phyloP scores from a whole-genome alignment of 805 yeast genomes.

The Cephaloascus fragrans region DNA sequence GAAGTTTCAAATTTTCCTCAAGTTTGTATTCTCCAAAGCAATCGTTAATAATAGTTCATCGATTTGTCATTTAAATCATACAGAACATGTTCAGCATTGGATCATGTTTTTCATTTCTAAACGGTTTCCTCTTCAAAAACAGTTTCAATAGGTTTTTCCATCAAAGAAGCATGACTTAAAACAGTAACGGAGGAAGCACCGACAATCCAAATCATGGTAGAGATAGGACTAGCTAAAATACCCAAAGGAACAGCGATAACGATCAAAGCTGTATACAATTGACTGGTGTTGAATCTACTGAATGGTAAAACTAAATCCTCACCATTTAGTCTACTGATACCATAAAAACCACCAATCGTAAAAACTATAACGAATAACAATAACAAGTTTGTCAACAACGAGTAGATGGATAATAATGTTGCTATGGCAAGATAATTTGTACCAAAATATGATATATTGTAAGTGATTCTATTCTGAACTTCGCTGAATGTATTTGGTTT shows the following conservation, averaged over 20 bases:
- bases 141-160: constrained; percentile 94
- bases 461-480: constrained; percentile 78
- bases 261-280: constrained; percentile 75
- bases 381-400: constrained; percentile 76
- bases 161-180: constrained; percentile 75
- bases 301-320: constrained; percentile 72
- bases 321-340: constrained; percentile 74
- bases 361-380: constrained; percentile 73
- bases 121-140: constrained; percentile 61
- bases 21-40: no score
- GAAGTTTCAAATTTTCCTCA: no score
- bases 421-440: constrained; percentile 78
- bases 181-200: constrained; percentile 77
- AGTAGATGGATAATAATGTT: constrained; percentile 66
- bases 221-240: constrained; percentile 79
- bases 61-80: no score
- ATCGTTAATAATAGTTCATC: no score
- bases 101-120: no score
- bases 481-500: constrained; percentile 89
- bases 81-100: no score
- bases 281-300: constrained; percentile 63
- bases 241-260: constrained; percentile 75
- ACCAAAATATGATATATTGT: constrained; percentile 78
- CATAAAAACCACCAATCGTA: constrained; percentile 64
- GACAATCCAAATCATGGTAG: constrained; percentile 85